Evolutionary conservation across 176 grass and related monocot species (phyloP).

Genomic region (Ensete glaucum): DNA sequence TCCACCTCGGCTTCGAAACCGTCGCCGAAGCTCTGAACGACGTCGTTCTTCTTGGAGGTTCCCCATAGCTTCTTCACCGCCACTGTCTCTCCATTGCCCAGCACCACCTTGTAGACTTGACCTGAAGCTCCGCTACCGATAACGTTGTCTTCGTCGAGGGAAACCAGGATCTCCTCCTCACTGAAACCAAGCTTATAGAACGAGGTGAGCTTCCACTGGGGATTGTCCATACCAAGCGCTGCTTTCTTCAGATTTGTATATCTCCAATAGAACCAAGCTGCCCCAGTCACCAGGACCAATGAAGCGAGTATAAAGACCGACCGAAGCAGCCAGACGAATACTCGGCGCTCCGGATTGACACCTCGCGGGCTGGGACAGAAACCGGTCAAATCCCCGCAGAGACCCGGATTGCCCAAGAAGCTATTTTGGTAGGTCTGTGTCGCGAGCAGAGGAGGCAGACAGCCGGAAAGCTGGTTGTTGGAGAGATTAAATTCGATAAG

Average conservation of each 20-base stretch:
- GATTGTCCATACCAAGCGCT: slow-evolving; percentile 1
- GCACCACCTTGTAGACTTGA: slow-evolving; percentile 47
- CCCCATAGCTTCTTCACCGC: slow-evolving; percentile 64
- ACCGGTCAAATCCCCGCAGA: slow-evolving; percentile 33
- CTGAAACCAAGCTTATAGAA: slow-evolving; percentile 54
- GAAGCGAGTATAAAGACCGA: slow-evolving; percentile 3
- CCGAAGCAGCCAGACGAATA: neutral
- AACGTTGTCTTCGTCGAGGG: slow-evolving; percentile 48
- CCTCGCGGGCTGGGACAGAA: slow-evolving; percentile 6
- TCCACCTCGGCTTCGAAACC: slow-evolving; percentile 47
- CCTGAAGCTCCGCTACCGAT: slow-evolving; percentile 44
- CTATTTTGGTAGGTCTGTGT: slow-evolving; percentile 17
- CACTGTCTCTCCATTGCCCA: slow-evolving; percentile 33
- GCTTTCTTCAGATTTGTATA: slow-evolving; percentile 21
- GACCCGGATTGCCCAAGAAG: slow-evolving; percentile 76
- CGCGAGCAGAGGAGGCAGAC: slow-evolving; percentile 30
- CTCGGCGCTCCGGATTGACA: neutral
- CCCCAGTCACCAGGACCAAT: slow-evolving; percentile 15
- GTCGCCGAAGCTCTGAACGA: slow-evolving; percentile 3
- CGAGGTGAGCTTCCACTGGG: slow-evolving; percentile 44
- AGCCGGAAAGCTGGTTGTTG: slow-evolving; percentile 52
- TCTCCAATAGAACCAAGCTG: slow-evolving; percentile 31
- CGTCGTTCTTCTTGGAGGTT: neutral
- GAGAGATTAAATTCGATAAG: slow-evolving; percentile 55
- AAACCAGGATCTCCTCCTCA: slow-evolving; percentile 39